Evolutionary conservation across 495 filamentous ascomycete genomes (phyloP), one percentile per base, ranked within the genome.

Genomic region (Penicillium goetzii): DNA sequence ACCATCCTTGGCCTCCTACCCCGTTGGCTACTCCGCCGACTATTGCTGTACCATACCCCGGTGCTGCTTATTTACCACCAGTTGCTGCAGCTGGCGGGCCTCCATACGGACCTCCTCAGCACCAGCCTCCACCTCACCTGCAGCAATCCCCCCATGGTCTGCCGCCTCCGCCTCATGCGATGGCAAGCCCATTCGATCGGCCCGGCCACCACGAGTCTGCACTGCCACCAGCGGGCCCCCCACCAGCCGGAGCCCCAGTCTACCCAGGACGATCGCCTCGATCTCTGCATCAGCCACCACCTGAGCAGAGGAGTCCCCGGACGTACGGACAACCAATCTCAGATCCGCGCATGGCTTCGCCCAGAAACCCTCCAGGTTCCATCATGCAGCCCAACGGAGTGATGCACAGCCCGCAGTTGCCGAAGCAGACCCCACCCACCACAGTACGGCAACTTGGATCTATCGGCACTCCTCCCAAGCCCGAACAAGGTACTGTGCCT

Each of bases 1-100:
- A 32, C 88, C 52, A 88, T 62, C 77, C 72, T 26, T 92, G 89
- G 88, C 85, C 89, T 7, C 87, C 86, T n/a, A 89, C 86, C 7
- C 86, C 88, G 8, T 58, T 82, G 51, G 75, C 73, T 10, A 82
- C 80, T 25, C 81, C 80, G 14, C 76, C 80, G 0, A 74, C 71
- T 4, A 72, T 74, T n/a, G 54, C 77, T 4, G 67, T 77, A 19
- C 77, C 76, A 40, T 80, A 80, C 59, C 55, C 34, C 14, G 67
- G 72, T 26, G 61, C 74, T 30, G 58, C 73, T 19, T 79, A 77
- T 66, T 61, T 81, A 2, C 78, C 78, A 12, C 75, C 76, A 5
- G 70, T 80, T 1, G 57, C 74, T 9, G 65, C 64, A 14, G 34
- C 62, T n/a, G 72, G 73, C 61, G 76, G 74, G 4, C 61, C 68